Base-by-base conservation (phyloP, 176 grass and related monocot species). In the Luzula sylvatica region DNA sequence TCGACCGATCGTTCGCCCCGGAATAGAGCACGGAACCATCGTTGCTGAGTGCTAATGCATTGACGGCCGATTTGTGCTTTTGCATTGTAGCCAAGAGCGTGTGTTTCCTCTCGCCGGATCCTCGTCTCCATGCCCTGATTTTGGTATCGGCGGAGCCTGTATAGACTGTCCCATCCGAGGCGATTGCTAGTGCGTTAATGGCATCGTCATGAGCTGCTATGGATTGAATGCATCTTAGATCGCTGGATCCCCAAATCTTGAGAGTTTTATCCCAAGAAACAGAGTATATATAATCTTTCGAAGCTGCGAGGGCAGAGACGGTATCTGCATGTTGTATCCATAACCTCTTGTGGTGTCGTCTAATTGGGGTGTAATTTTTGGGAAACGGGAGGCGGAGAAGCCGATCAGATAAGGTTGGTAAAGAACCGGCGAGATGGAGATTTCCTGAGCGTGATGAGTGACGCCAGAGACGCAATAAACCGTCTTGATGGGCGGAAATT, bases 201-300 rank as follows among this genome's bases (percentile, higher is more conserved):
- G 90, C 90, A 38, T 95, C 90, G 40, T 95, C 84, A 52, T 95
- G 90, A 30, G 90, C 90, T 1, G 23, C 20, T 12, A 88, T 41
- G 1, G 90, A 95, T 38, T 95, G 82, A 11, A 95, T 21, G 69
- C 90, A 95, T 40, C 90, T 73, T 18, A 85, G 72, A 0, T 82
- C 82, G 19, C 77, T 59, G 9, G 76, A 13, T n/a, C 73, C 70
- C 90, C 84, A 95, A 27, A 95, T 56, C 73, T 95, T 95, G 39
- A 95, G 90, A 11, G 84, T 82, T 58, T 52, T 85, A 72, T 95
- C 90, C 90, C 90, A 95, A 23, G 90, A 95, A 12, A 76, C 80
- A 47, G 90, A 95, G 71, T 88, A 88, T 52, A 95, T 81, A 20
- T 75, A 72, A 45, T 73, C 66, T 20, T 66, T 16, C 0, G 79